Evolutionary conservation across 2,329 filamentous ascomycete species (phyloP).

Genomic region (Penicillium sp.): DNA sequence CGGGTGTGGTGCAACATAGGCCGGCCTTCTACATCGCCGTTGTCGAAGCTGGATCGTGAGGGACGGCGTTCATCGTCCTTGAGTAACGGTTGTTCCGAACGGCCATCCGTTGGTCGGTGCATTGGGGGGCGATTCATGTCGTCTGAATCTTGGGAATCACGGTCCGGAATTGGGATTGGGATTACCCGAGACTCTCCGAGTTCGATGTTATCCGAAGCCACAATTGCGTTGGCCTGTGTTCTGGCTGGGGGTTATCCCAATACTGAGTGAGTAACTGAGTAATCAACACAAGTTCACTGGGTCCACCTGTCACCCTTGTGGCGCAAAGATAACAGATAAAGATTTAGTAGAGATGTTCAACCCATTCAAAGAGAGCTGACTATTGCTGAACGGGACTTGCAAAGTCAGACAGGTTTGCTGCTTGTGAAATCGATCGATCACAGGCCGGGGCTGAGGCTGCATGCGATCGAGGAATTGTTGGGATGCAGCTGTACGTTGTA

Average conservation of each 20-base stretch:
- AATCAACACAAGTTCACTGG: neutral
- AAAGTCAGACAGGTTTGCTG: neutral
- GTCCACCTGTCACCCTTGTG: neutral
- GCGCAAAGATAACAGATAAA: conserved; percentile 4
- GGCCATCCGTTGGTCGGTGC: conserved; percentile 50
- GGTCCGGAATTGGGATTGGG: conserved; percentile 35
- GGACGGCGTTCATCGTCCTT: conserved; percentile 46
- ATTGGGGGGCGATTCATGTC: conserved; percentile 51
- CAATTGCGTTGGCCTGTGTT: conserved; percentile 21
- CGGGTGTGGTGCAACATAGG: conserved; percentile 49
- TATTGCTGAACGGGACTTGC: neutral
- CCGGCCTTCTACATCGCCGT: conserved; percentile 35
- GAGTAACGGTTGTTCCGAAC: conserved; percentile 57
- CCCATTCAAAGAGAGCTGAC: neutral
- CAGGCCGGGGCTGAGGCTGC: conserved; percentile 1
- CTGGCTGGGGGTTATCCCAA: neutral
- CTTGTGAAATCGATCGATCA: neutral
- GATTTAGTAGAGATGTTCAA: neutral
- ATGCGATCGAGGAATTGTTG: conserved; percentile 4
- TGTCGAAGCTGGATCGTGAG: conserved; percentile 29
- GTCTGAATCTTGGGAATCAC: conserved; percentile 42
- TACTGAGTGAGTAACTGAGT: neutral
- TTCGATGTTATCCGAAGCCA: conserved; percentile 34
- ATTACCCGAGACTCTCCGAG: conserved; percentile 24
- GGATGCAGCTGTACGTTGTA: neutral